Conservation (phyloP, 495 filamentous ascomycete genomes). For the Xylaria castorea region DNA sequence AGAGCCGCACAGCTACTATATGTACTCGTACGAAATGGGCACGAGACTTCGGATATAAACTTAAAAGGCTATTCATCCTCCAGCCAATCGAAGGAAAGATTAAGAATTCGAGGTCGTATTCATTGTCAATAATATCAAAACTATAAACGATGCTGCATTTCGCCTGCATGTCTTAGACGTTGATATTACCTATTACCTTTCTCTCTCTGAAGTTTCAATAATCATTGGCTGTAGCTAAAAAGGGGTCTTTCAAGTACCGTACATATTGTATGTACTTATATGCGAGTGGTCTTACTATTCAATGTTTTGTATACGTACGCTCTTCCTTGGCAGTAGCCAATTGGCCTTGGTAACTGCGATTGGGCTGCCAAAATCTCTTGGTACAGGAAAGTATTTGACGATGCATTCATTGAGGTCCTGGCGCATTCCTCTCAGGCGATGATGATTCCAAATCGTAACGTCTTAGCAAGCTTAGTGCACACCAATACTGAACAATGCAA, state of each 20-base stretch:
- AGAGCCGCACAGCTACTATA: slow-evolving; percentile 15
- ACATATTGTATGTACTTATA: background rate
- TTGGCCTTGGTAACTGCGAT: slow-evolving; percentile 2
- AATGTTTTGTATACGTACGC: slow-evolving; percentile 11
- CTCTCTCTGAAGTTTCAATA: background rate
- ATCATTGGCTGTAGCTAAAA: background rate
- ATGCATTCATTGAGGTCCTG: background rate
- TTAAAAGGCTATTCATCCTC: background rate
- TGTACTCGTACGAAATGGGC: slow-evolving; percentile 1
- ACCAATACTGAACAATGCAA: slow-evolving; percentile 2
- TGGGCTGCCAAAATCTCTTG: slow-evolving; percentile 2
- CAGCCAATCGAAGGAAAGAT: background rate
- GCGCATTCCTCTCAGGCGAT: background rate
- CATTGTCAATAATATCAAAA: background rate
- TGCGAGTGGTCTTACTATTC: slow-evolving; percentile 11
- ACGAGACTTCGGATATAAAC: background rate
- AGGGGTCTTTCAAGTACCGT: background rate
- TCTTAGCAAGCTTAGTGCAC: slow-evolving; percentile 12
- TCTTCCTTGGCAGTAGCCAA: slow-evolving; percentile 18
- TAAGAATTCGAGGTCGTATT: background rate
- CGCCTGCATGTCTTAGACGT: background rate
- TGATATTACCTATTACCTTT: background rate
- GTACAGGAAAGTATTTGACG: background rate
- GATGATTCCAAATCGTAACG: slow-evolving; percentile 22
- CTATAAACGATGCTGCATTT: background rate